Conservation (phyloP, 1,284 basidiomycete species). For the Schizophyllum amplum region DNA sequence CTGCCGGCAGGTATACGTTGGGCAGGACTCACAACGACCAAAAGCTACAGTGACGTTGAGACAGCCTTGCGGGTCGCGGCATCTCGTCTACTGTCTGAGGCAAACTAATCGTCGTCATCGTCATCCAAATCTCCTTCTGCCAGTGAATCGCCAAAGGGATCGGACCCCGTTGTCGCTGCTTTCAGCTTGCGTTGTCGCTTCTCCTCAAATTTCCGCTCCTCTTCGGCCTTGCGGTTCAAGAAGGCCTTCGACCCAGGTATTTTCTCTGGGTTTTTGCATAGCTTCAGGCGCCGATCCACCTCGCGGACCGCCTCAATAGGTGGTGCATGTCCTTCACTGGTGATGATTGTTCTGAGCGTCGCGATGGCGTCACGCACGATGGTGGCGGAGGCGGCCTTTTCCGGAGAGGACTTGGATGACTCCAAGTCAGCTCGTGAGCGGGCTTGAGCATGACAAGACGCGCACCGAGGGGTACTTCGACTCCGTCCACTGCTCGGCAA, state of each 20-base stretch:
- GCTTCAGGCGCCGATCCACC: constrained; percentile 75
- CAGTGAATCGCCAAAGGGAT: constrained; percentile 61
- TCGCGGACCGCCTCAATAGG: constrained; percentile 80
- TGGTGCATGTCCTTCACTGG: constrained; percentile 49
- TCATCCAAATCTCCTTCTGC: constrained; percentile 54
- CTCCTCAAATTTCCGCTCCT: constrained; percentile 54
- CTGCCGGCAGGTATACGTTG: too few relatives aligned
- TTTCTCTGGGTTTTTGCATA: constrained; percentile 93
- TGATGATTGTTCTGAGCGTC: constrained; percentile 51
- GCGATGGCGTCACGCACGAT: constrained; percentile 35
- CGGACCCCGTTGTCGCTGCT: constrained; percentile 36
- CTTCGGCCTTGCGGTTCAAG: constrained; percentile 53
- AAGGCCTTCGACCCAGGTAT: constrained; percentile 80
- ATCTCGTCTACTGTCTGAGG: too few relatives aligned
- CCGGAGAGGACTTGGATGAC: constrained; percentile 3
- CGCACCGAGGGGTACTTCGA: constrained; percentile 34
- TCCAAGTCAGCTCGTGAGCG: neutral
- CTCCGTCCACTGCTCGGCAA: constrained; percentile 59
- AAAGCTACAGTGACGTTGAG: neutral
- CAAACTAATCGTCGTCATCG: constrained; percentile 30
- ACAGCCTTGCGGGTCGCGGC: neutral
- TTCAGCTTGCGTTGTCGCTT: constrained; percentile 59
- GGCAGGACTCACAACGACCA: too few relatives aligned
- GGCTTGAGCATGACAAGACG: neutral
- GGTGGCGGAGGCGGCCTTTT: constrained; percentile 9